Evolutionary conservation across 2,329 filamentous ascomycete species (phyloP).

Genomic region (Harringtonia lauricola): DNA sequence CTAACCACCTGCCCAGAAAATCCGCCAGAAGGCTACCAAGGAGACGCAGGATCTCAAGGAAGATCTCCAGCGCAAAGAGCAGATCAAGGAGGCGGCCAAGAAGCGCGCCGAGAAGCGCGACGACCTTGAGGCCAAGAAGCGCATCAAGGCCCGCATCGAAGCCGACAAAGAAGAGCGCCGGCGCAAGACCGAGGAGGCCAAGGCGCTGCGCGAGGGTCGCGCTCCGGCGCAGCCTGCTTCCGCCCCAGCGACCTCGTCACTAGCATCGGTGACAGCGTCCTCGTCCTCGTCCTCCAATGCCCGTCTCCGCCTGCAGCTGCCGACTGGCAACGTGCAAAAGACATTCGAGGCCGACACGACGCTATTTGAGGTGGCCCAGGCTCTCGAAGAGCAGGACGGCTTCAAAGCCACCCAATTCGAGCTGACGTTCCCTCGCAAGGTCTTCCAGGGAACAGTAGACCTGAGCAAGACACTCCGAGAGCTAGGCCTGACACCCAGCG

Average conservation of each 20-base stretch:
- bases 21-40: constrained; percentile 77
- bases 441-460: constrained; percentile 57
- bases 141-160: constrained; percentile 87
- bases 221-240: constrained; percentile 22
- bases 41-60: constrained; percentile 86
- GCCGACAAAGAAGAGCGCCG: constrained; percentile 86
- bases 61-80: constrained; percentile 76
- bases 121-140: constrained; percentile 75
- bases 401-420: constrained; percentile 64
- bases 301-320: constrained; percentile 66
- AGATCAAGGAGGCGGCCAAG: constrained; percentile 77
- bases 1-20: constrained; percentile 34
- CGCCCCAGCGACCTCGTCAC: constrained; percentile 24
- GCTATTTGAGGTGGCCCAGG: constrained; percentile 79
- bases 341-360: constrained; percentile 83
- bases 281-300: constrained; percentile 55
- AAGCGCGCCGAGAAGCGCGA: constrained; percentile 83
- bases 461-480: constrained; percentile 90
- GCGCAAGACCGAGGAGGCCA: constrained; percentile 73
- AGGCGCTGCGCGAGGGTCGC: constrained; percentile 75
- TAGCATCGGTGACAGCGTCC: constrained; percentile 41
- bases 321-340: constrained; percentile 65
- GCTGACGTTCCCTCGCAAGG: constrained; percentile 79
- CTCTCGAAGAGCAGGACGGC: constrained; percentile 61
- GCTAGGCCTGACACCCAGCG: constrained; percentile 78